Evolutionary conservation across 371 early-diverging fungal species (phyloP).

Genomic region (Mortierella sp.): DNA sequence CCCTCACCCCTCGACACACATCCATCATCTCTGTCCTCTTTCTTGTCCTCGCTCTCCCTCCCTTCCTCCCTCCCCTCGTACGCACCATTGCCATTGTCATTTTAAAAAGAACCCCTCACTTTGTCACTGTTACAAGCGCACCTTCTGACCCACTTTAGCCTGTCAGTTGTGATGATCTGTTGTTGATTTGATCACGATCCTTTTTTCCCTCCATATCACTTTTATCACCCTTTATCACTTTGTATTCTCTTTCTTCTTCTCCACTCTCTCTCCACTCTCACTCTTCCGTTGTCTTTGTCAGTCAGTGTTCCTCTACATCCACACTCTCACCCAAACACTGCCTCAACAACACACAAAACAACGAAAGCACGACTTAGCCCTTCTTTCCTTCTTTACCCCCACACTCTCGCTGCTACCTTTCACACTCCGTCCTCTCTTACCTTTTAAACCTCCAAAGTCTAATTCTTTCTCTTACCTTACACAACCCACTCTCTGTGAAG

Average conservation of each 20-base stretch:
- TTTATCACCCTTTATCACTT: background rate
- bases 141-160: no score
- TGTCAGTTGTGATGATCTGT: background rate
- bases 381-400: background rate
- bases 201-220: background rate
- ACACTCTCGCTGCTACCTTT: background rate
- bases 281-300: constrained; percentile 3
- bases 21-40: background rate
- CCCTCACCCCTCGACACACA: background rate
- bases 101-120: no score
- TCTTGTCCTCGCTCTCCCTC: background rate
- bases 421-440: background rate
- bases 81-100: background rate
- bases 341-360: no score
- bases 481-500: background rate
- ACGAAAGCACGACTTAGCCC: no score
- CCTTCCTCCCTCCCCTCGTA: background rate
- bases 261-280: background rate
- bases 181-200: background rate
- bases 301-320: background rate
- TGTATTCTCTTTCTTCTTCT: no score
- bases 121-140: no score
- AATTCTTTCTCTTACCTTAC: background rate
- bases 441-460: background rate
- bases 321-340: no score